Evolutionary conservation across 345 rosid species (phyloP), one percentile per base, ranked within the genome.

Genomic region (Hibiscus mutabilis): DNA sequence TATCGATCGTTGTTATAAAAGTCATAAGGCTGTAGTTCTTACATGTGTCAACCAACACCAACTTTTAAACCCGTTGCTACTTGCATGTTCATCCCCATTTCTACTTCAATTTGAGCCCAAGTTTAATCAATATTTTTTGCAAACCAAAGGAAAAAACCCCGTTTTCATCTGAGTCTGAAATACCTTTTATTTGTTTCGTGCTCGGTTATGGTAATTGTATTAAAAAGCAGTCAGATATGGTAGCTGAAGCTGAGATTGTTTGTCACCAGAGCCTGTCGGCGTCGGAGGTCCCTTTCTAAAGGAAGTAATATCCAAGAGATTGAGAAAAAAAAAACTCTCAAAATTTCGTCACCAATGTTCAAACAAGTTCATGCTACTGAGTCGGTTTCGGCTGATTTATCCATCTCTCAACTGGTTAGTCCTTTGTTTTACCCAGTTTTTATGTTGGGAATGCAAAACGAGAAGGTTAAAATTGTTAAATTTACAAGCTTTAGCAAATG

Each of bases 191-290:
- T 29, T 29, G 33, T 29, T 29, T 31, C 35, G 35, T 31, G 6
- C 35, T 31, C 5, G 35, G 35, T 5, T 4, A 31, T 31, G 35
- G 5, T 31, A 31, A 31, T 31, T 31, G 35, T 31, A 31, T 31
- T 31, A 31, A 31, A 31, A 31, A 75, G 6, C 35, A 31, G 5
- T 5, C 35, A 31, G 35, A 31, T 31, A 31, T 4, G 35, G 35
- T 31, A 31, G 88, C 89, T 70, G 96, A 84, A 81, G 82, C 86
- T 73, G 88, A 85, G 78, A 72, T 85, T 69, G 80, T 80, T 76
- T 73, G 80, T 64, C 85, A 81, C 68, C 84, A 82, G 78, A 86
- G 84, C 76, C 76, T 83, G 21, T 76, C 89, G 63, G 82, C 74
- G 72, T 69, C 83, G 73, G 90, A 86, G 67, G 88, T 84, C 62